Evolutionary conservation across 352 stramenopile genomes (phyloP).

Genomic region (Paralagenidium karlingii): DNA sequence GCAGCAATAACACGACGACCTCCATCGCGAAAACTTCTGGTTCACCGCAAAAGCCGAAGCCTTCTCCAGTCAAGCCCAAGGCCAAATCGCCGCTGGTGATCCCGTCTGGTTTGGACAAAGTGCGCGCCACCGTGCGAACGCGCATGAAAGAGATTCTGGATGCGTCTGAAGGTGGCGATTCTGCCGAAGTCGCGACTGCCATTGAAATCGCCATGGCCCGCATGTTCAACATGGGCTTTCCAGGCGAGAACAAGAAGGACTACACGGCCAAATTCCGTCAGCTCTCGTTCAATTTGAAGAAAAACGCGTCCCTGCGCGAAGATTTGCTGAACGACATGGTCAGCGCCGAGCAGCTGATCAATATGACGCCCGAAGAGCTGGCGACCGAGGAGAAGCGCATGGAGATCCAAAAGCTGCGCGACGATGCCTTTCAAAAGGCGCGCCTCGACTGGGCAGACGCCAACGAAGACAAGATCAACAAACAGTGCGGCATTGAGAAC

Average conservation of each 20-base stretch:
- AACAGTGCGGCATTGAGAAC: slow-evolving; percentile 74
- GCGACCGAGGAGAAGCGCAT: slow-evolving; percentile 78
- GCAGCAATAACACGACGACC: background rate
- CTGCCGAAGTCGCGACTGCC: slow-evolving; percentile 30
- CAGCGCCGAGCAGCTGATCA: slow-evolving; percentile 56
- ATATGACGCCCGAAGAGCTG: slow-evolving; percentile 78
- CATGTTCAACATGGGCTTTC: slow-evolving; percentile 48
- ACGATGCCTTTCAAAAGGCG: slow-evolving; percentile 75
- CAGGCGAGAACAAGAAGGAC: slow-evolving; percentile 76
- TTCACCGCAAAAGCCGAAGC: too few species aligned
- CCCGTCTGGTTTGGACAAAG: slow-evolving; percentile 54
- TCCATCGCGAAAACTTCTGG: background rate
- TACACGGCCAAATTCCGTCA: slow-evolving; percentile 83
- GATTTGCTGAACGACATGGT: slow-evolving; percentile 61
- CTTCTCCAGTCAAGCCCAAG: background rate
- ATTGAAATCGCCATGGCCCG: slow-evolving; percentile 71
- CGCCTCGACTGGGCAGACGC: slow-evolving; percentile 83
- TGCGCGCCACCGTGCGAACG: slow-evolving; percentile 59
- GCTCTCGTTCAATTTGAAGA: slow-evolving; percentile 87
- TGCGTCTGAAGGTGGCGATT: slow-evolving; percentile 24
- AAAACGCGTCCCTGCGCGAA: slow-evolving; percentile 69
- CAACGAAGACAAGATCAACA: slow-evolving; percentile 88
- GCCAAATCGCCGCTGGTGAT: slow-evolving; percentile 27
- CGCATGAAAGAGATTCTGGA: slow-evolving; percentile 66
- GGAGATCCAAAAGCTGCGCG: slow-evolving; percentile 70